A percentile compares a stretch with the other conserved stretches of the same genome.
These are phyloP conservation scores for Cutaneotrichosporon arboriforme DNA, from an alignment of 1,284 basidiomycete genomes.

Conservation along the genomic window DNA sequence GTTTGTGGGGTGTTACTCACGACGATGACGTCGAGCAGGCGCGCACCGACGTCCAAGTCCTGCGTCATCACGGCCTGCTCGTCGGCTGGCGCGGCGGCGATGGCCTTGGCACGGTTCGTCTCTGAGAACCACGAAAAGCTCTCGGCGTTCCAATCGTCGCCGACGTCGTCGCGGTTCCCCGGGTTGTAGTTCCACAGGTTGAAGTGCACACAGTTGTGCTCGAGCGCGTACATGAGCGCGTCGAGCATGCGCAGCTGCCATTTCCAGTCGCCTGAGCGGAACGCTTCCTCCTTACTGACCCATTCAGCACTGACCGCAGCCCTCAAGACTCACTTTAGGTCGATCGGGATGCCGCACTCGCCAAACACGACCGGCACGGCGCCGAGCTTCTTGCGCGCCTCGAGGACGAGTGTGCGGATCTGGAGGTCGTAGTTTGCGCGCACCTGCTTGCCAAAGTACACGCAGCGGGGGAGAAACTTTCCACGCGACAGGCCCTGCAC, in stretches of 20 bases:
- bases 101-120: conserved; percentile 23
- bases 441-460: conserved; percentile 79
- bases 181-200: conserved; percentile 96
- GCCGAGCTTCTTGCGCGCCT: conserved; percentile 62
- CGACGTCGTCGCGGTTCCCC: conserved; percentile 66
- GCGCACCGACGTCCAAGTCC: conserved; percentile 68
- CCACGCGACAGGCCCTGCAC: conserved; percentile 82
- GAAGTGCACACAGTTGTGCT: conserved; percentile 66
- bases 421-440: conserved; percentile 76
- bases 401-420: conserved; percentile 69
- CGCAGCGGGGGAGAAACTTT: conserved; percentile 68
- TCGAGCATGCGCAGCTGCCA: conserved; percentile 87
- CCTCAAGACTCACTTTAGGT: conserved; percentile 71
- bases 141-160: conserved; percentile 94
- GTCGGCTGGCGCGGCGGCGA: conserved; percentile 47
- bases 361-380: conserved; percentile 78
- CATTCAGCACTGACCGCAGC: neutral
- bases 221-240: conserved; percentile 70
- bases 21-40: conserved; percentile 71
- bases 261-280: conserved; percentile 65
- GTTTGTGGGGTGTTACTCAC: too few relatives aligned
- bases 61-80: conserved; percentile 51
- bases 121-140: conserved; percentile 89
- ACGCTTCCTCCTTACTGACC: conserved; percentile 62
- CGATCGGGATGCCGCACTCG: conserved; percentile 89